These are phyloP conservation scores for Leccinum colubrinum DNA, from an alignment of 1,284 basidiomycete genomes.

Conservation along the genomic window DNA sequence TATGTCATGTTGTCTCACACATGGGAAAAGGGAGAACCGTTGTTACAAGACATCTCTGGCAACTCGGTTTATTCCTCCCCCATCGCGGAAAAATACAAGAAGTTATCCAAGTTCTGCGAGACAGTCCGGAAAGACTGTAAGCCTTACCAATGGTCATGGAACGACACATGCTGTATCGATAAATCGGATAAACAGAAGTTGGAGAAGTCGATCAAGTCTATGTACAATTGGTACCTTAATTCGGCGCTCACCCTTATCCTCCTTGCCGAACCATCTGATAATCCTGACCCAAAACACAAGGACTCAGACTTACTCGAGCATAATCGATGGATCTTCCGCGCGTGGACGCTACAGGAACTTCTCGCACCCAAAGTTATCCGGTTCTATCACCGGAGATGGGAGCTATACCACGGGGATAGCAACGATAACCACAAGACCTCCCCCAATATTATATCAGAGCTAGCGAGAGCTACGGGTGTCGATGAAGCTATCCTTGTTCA, in stretches of 20 bases:
- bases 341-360: slow-evolving; percentile 18
- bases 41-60: not conserved
- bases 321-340: slow-evolving; percentile 22
- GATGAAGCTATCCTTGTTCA: not conserved
- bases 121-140: slow-evolving; percentile 1
- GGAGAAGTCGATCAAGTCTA: slow-evolving; percentile 14
- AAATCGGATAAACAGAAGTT: not conserved
- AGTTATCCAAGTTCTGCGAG: slow-evolving; percentile 11
- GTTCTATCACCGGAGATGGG: slow-evolving; percentile 13
- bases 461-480: slow-evolving; percentile 1
- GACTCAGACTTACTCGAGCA: slow-evolving; percentile 2
- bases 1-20: slow-evolving; percentile 26
- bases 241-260: slow-evolving; percentile 18
- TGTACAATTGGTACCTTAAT: slow-evolving; percentile 22
- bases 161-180: slow-evolving; percentile 15
- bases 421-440: slow-evolving; percentile 12
- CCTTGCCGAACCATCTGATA: slow-evolving; percentile 8
- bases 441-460: slow-evolving; percentile 1
- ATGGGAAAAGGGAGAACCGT: slow-evolving; percentile 17
- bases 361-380: slow-evolving; percentile 12
- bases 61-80: slow-evolving; percentile 1
- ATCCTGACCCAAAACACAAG: not conserved
- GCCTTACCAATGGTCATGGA: slow-evolving; percentile 10
- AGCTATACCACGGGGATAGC: not conserved
- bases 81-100: not conserved